Conservation (phyloP, 2,329 filamentous ascomycete genomes). For the Metarhizium album region DNA sequence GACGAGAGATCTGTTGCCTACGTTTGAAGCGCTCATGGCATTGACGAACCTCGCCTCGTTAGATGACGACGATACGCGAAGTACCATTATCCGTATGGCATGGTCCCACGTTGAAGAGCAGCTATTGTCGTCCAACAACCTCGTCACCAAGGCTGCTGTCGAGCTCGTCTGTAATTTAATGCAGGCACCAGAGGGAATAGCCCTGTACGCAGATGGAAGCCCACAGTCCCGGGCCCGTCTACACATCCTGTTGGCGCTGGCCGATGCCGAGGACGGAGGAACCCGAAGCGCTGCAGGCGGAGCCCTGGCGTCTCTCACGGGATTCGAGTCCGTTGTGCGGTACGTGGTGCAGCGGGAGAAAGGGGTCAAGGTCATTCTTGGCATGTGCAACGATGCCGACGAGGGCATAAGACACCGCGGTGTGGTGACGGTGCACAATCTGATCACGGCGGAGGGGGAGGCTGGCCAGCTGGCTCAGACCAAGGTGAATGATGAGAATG, state of each 20-base stretch:
- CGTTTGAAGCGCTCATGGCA: conserved; percentile 83
- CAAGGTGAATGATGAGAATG: conserved; percentile 51
- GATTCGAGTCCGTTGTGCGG: conserved; percentile 63
- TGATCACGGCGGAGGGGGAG: conserved; percentile 56
- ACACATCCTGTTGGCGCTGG: conserved; percentile 76
- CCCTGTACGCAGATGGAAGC: conserved; percentile 57
- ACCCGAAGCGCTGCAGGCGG: conserved; percentile 81
- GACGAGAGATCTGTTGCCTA: conserved; percentile 69
- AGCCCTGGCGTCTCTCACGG: conserved; percentile 73
- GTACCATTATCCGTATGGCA: conserved; percentile 59
- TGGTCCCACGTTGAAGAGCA: conserved; percentile 76
- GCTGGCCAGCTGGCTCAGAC: conserved; percentile 49
- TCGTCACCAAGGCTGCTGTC: conserved; percentile 71
- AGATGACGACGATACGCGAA: conserved; percentile 53
- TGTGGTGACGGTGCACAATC: conserved; percentile 62
- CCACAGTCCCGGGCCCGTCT: conserved; percentile 61
- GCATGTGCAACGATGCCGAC: conserved; percentile 62
- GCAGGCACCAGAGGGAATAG: conserved; percentile 53
- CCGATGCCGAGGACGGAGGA: conserved; percentile 70
- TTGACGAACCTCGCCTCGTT: conserved; percentile 87
- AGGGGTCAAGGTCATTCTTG: conserved; percentile 69
- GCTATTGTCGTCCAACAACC: conserved; percentile 62
- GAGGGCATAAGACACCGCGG: conserved; percentile 63
- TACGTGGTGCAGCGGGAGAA: conserved; percentile 60
- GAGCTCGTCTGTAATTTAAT: conserved; percentile 90